These are phyloP conservation scores for Fusarium napiforme DNA, from an alignment of 2,329 filamentous ascomycete genomes.

Conservation along the genomic window DNA sequence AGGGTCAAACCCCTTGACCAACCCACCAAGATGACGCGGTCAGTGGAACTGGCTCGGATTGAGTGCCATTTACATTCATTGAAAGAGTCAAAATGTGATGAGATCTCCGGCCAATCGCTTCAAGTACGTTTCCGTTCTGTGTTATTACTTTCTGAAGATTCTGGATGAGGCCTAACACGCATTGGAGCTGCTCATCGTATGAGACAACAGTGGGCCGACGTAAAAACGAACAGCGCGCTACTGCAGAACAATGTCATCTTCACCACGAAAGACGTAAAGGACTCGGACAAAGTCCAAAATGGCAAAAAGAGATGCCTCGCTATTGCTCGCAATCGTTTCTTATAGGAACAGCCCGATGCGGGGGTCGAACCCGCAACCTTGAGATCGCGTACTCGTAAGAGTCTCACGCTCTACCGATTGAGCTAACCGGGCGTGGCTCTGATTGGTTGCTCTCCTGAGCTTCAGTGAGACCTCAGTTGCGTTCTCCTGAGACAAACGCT, in stretches of 20 bases:
- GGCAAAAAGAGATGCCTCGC: constrained; percentile 12
- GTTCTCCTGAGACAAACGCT: rapidly evolving
- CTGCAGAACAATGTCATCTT: rapidly evolving
- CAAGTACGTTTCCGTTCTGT: rapidly evolving
- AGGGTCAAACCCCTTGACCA: neutral
- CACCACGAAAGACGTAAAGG: neutral
- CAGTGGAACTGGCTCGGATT: neutral
- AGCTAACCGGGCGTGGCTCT: constrained; percentile 50
- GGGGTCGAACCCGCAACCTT: constrained; percentile 67
- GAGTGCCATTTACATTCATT: too few relatives aligned
- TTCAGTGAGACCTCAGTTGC: neutral
- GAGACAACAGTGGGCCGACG: neutral
- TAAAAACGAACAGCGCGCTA: rapidly evolving
- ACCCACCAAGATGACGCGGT: constrained; percentile 16
- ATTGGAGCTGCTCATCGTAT: too few relatives aligned
- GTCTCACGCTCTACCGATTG: constrained; percentile 72
- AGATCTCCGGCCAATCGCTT: neutral
- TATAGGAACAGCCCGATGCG: constrained; percentile 51
- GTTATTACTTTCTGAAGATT: neutral
- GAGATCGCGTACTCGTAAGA: constrained; percentile 63
- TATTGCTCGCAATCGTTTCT: constrained; percentile 12
- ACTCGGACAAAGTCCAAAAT: neutral
- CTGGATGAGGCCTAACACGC: neutral
- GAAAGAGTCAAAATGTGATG: neutral
- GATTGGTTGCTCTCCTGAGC: neutral